A percentile compares a stretch with the other conserved stretches of the same genome.
phyloP scores from a whole-genome alignment of 2,329 filamentous ascomycete species.

The Claviceps sp. region DNA sequence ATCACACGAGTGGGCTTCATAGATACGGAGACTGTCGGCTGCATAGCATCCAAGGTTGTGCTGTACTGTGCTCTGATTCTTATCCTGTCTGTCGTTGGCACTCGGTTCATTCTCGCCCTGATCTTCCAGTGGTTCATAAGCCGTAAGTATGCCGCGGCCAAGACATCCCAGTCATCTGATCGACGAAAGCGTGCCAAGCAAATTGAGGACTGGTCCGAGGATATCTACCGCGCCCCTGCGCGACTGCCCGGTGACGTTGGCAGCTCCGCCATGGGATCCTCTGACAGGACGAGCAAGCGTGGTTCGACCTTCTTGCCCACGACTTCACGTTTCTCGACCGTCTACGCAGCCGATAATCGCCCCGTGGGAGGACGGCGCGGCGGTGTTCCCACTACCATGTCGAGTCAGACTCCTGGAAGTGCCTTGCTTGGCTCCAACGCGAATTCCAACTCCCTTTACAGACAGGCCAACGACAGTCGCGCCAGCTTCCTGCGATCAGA shows the following conservation, averaged over 20 bases:
- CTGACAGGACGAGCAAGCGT: constrained; percentile 66
- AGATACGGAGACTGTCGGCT: constrained; percentile 91
- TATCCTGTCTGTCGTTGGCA: constrained; percentile 75
- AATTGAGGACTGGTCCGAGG: constrained; percentile 96
- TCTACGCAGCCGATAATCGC: constrained; percentile 60
- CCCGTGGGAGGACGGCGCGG: constrained; percentile 31
- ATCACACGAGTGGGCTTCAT: constrained; percentile 94
- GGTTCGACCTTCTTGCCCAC: constrained; percentile 76
- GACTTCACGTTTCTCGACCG: constrained; percentile 86
- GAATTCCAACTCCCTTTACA: constrained; percentile 55
- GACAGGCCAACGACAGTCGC: constrained; percentile 47
- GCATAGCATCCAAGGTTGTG: constrained; percentile 94
- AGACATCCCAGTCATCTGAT: constrained; percentile 70
- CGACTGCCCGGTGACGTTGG: constrained; percentile 64
- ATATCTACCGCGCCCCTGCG: constrained; percentile 86
- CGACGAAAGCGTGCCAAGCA: constrained; percentile 77
- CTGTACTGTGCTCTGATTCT: constrained; percentile 86
- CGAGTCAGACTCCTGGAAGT: constrained; percentile 67
- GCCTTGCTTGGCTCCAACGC: constrained; percentile 43
- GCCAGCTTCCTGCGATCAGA: constrained; percentile 52
- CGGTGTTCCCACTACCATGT: constrained; percentile 78
- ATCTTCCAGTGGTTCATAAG: constrained; percentile 95
- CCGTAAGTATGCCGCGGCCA: constrained; percentile 69
- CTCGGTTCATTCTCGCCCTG: constrained; percentile 79
- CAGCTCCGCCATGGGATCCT: constrained; percentile 47